Conservation (phyloP, 75 land plant species). For the Cryptomeria japonica region DNA sequence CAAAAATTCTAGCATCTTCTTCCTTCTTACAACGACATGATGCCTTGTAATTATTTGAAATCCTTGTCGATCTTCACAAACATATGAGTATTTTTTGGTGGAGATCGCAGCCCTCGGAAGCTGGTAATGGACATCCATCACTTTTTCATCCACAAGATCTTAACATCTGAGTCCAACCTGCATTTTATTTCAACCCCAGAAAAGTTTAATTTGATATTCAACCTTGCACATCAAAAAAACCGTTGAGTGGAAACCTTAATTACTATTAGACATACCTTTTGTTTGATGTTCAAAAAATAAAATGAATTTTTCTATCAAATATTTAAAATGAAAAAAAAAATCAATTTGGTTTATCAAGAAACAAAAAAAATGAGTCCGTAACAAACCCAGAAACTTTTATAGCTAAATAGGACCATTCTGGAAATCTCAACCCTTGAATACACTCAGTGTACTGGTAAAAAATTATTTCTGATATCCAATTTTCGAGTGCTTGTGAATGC, state of each 20-base stretch:
- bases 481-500: background rate
- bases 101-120: background rate
- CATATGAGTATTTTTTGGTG: background rate
- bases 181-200: background rate
- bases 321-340: background rate
- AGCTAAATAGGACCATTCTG: too few species aligned
- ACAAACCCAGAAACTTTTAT: too few species aligned
- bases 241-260: too few species aligned
- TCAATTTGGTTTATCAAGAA: too few species aligned
- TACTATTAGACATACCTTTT: background rate
- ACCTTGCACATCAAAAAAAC: background rate
- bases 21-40: slow-evolving; percentile 5
- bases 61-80: background rate
- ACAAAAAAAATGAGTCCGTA: too few species aligned
- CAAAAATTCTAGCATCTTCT: background rate
- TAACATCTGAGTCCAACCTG: background rate
- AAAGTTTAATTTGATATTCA: background rate
- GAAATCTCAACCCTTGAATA: too few species aligned
- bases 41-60: background rate
- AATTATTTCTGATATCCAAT: background rate
- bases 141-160: background rate
- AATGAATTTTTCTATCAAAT: background rate
- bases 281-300: background rate
- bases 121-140: background rate
- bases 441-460: background rate